Base-by-base conservation (phyloP, 345 rosid genomes). In the Aquilaria sinensis region DNA sequence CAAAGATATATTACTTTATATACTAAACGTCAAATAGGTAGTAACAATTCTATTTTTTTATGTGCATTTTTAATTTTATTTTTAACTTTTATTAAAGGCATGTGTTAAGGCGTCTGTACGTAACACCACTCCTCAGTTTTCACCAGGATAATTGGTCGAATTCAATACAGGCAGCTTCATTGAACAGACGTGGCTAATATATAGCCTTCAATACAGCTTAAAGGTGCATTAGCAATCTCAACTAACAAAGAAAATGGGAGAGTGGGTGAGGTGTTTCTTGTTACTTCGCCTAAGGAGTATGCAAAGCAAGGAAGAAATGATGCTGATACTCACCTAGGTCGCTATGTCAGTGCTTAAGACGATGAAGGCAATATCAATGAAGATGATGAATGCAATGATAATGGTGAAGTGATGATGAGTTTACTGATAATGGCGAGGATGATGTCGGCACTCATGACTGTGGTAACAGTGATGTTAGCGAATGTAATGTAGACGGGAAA, bases 201-300 rank as follows among this genome's bases (percentile, higher is more conserved):
- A 23, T 23, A 23, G 23, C 23, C 23, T 23, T 23, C 23, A 23
- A 23, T 23, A 23, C 23, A 23, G 23, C 23, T 23, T 2, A 76
- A 76, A n/a, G 74, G 72, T 56, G 60, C 86, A 29, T 74, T 64
- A 14, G 83, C 74, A 65, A 15, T 51, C 3, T 74, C 74, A 1
- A 49, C 75, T 50, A 74, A 73, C 49, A 83, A 80, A 58, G 86
- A 77, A 51, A 86, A 74, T 62, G 63, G 52, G 13, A 80, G 78
- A 74, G 89, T 83, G n/a, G 89, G 89, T 45, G 89, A 81, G 41
- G 56, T 83, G 57, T 86, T 81, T 71, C 87, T 84, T 41, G 41
- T 76, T 15, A 66, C 83, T 66, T 76, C 87, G 7, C 87, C 83
- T 6, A 87, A 86, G 63, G 83, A 74, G 49, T 83, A 86, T 73